These are phyloP conservation scores for Tolypocladium sp. DNA, from an alignment of 2,329 filamentous ascomycete genomes.

Conservation along the genomic window DNA sequence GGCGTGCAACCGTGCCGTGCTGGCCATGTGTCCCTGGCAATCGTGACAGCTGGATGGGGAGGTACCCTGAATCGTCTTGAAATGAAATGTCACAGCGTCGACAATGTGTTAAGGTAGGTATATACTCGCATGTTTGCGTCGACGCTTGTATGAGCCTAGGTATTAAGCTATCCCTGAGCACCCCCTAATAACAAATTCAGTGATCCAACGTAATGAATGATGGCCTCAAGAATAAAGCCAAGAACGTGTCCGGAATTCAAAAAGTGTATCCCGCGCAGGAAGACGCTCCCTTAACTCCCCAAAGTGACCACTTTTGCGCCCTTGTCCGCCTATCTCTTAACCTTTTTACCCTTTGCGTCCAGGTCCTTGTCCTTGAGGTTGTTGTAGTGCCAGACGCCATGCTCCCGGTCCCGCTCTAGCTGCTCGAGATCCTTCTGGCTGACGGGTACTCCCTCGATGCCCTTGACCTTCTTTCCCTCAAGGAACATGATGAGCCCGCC, in stretches of 20 bases:
- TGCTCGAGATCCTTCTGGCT: constrained; percentile 43
- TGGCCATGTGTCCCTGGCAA: background rate
- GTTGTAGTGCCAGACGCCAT: constrained; percentile 47
- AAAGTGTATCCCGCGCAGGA: background rate
- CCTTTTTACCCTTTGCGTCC: constrained; percentile 6
- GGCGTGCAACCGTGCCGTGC: background rate
- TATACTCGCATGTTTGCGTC: background rate
- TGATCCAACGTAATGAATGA: background rate
- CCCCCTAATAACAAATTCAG: too few relatives aligned
- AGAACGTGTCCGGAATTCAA: background rate
- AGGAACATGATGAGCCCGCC: constrained; percentile 62
- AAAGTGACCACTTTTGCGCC: background rate
- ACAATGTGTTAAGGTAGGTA: background rate
- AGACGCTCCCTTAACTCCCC: background rate
- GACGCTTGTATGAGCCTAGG: background rate
- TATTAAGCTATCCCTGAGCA: background rate
- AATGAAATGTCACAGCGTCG: background rate
- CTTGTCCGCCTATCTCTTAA: background rate
- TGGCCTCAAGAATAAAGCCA: background rate
- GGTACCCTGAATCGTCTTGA: background rate
- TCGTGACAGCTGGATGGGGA: background rate
- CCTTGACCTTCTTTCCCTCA: constrained; percentile 65
- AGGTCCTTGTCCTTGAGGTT: constrained; percentile 27
- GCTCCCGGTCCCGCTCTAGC: constrained; percentile 41
- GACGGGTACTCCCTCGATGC: constrained; percentile 61